Base-by-base conservation (phyloP, 768 basidiomycete species). In the Naganishia vishniacii region DNA sequence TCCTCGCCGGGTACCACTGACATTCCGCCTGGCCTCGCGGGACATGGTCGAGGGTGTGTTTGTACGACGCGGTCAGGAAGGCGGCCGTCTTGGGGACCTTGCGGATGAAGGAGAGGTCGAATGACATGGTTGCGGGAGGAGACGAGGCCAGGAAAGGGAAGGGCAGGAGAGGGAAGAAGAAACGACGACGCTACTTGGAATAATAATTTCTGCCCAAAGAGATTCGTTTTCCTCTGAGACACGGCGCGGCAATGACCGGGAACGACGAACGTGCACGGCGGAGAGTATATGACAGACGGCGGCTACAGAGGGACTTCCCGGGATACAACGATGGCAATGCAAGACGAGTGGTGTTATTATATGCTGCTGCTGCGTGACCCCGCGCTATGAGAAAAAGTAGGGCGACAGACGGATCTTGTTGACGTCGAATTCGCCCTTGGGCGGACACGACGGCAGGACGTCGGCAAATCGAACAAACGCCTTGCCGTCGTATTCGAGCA, bases 321-420 rank as follows among this genome's bases (percentile, higher is more conserved):
- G 15, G 8, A 44, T 44, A 44, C 42, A 44, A 44, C 42, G 42
- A n/a, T n/a, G 7, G 34, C 7, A 44, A 44, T 6, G n/a, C 18
- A n/a, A 15, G 9, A 44, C 42, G 42, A 44, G 42, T 44, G 42
- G 42, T 44, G 42, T 44, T 44, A 44, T 44, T 20, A 15, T 44
- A 44, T 20, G n/a, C n/a, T 18, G 6, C 9, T 11, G 9, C 9
- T 18, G 11, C 42, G n/a, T 18, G 13, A 20, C 42, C 9, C 37
- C 8, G 37, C 9, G 13, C 49, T 83, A 95, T 45, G 92, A 93
- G 82, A 97, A 98, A 83, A 98, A 98, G 78, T 97, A 98, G 40
- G 82, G 81, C 45, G 88, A 89, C 63, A 84, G 78, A 75, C 87
- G 87, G 78, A 97, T 92, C 65, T 81, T 81, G 70, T 84, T 81